Conservation (phyloP, 2,329 filamentous ascomycete species). For the Alternaria sp. region DNA sequence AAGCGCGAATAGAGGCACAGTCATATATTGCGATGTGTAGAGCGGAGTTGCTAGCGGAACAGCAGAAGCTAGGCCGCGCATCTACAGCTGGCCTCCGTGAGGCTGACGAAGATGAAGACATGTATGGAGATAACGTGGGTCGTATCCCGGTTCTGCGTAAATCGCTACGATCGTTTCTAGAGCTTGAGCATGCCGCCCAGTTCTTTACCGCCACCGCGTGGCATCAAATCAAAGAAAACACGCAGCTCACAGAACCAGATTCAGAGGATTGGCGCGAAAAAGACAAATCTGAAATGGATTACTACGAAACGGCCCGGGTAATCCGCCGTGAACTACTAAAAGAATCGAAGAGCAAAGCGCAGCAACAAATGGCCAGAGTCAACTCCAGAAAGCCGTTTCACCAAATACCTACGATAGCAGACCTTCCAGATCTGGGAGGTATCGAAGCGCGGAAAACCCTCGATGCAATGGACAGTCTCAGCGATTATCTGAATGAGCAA, state of each 20-base stretch:
- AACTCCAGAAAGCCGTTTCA: conserved; percentile 30
- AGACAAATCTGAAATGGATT: conserved; percentile 73
- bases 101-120: conserved; percentile 47
- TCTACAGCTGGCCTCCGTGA: conserved; percentile 47
- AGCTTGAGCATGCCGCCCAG: conserved; percentile 79
- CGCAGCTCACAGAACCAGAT: conserved; percentile 68
- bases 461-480: conserved; percentile 71
- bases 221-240: conserved; percentile 81
- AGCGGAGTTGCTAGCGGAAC: conserved; percentile 64
- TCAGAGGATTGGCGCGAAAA: conserved; percentile 72
- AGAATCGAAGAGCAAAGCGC: conserved; percentile 66
- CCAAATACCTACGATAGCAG: conserved; percentile 55
- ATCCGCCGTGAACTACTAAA: conserved; percentile 80
- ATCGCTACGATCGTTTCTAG: conserved; percentile 75
- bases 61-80: conserved; percentile 47
- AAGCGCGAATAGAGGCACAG: conserved; percentile 53
- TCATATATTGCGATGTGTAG: conserved; percentile 70
- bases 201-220: conserved; percentile 87
- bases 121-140: conserved; percentile 51
- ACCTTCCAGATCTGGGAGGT: conserved; percentile 68
- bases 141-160: conserved; percentile 68
- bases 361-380: conserved; percentile 69
- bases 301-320: conserved; percentile 79
- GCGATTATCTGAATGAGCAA: conserved; percentile 74
- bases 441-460: conserved; percentile 75